A percentile compares a stretch with the other conserved stretches of the same genome.
Evolutionary conservation across 495 filamentous ascomycete genomes (phyloP).

Genomic region (Aspergillus nidulans): DNA sequence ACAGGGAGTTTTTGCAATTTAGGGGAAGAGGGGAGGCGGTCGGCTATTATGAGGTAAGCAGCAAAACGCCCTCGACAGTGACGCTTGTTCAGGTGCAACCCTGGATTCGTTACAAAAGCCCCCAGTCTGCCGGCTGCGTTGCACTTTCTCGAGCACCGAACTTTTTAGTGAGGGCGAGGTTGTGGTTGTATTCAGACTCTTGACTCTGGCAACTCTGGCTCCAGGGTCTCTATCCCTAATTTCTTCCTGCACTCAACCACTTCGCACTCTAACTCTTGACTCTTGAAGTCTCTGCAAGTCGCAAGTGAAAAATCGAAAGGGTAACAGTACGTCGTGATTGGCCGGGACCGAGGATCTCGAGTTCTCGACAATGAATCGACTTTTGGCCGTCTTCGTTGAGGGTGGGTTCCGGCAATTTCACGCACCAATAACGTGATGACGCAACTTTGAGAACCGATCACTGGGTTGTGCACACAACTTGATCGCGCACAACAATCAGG

Average conservation of each 20-base stretch:
- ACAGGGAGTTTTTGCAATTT: slow-evolving; percentile 20
- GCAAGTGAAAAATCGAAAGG: not conserved
- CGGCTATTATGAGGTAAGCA: slow-evolving; percentile 23
- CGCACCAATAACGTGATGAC: slow-evolving; percentile 20
- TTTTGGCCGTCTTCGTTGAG: slow-evolving; percentile 16
- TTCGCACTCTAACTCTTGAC: not conserved
- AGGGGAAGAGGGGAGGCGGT: slow-evolving; percentile 26
- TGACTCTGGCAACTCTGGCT: not conserved
- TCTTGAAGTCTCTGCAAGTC: not conserved
- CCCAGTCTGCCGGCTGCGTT: slow-evolving; percentile 17
- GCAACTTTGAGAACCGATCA: slow-evolving; percentile 2
- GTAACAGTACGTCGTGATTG: not conserved
- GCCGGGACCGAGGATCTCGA: slow-evolving; percentile 8
- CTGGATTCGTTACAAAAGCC: slow-evolving; percentile 23
- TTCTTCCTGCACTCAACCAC: not conserved
- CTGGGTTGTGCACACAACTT: not conserved
- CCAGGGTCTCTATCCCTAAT: not conserved
- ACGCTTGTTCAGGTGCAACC: too few species aligned
- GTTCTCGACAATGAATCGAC: slow-evolving; percentile 10
- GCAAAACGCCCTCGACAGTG: slow-evolving; percentile 15
- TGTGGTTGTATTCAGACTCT: slow-evolving; percentile 6
- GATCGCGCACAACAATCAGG: slow-evolving; percentile 3
- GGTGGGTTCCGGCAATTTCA: slow-evolving; percentile 23
- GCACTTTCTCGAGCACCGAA: slow-evolving; percentile 7
- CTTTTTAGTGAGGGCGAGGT: not conserved